Evolutionary conservation across 164 flowering plant species (phyloP), one percentile per base, ranked within the genome.

Genomic region (Cinnamomum chago): DNA sequence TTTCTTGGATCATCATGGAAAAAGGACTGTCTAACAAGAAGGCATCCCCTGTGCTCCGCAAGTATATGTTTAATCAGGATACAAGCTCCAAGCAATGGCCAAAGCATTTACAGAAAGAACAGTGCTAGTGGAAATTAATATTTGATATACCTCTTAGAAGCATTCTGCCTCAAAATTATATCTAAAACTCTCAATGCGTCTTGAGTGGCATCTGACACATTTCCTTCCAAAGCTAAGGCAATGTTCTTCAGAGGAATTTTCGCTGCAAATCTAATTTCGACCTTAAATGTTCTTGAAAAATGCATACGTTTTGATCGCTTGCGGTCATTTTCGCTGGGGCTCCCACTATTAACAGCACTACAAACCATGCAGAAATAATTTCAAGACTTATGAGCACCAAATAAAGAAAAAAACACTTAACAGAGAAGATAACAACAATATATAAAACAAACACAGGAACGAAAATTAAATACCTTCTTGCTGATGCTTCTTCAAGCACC

Each of bases 141-240:
- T 40, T 40, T 35, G n/a, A 81, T 89, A 81, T 73, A 94, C 98
- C 88, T 90, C 65, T 83, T 94, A 0, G 98, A 86, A 9, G 98
- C 97, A 86, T 90, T 90, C 75, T 95, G 98, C 79, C 98, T 80
- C 58, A 95, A 70, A 27, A 95, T 85, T 35, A 95, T 95, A 80
- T 95, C 98, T 27, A 95, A 72, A 28, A 95, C 98, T 77, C 97
- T 79, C 1, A 92, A 68, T 0, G 98, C 97, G 80, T 95, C 98
- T 67, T 88, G 90, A 24, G 90, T 85, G 75, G 89, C 87, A 70
- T 91, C 97, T 2, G 90, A 82, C 60, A 91, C 98, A 68, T 89
- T 91, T 10, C 97, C 98, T 23, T 88, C 86, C 20, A 95, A 67
- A 0, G 95, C 97, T 82, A 70, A 77, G 2, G 85, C 88, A 79